Conservation (phyloP, 2,329 filamentous ascomycete species). For the Alternaria novae-zelandiae region DNA sequence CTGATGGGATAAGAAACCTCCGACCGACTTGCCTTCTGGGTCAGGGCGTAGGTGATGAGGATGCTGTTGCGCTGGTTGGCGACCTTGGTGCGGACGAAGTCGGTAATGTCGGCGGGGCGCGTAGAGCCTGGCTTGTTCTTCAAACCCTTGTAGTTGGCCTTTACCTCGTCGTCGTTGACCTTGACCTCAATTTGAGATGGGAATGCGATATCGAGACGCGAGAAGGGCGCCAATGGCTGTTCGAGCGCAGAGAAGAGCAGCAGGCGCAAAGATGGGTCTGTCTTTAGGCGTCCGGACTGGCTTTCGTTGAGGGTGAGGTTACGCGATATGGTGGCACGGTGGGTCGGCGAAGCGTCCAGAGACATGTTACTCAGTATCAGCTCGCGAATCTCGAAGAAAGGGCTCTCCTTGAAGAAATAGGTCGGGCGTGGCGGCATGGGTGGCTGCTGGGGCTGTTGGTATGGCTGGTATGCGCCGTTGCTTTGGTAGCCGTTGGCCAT, state of each 20-base stretch:
- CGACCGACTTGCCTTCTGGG: slow-evolving; percentile 71
- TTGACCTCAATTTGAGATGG: slow-evolving; percentile 92
- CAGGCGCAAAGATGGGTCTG: slow-evolving; percentile 69
- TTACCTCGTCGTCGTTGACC: slow-evolving; percentile 85
- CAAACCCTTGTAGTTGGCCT: slow-evolving; percentile 89
- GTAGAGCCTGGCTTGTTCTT: slow-evolving; percentile 98
- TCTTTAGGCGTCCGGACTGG: slow-evolving; percentile 61
- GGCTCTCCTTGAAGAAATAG: slow-evolving; percentile 74
- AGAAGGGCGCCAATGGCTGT: slow-evolving; percentile 40
- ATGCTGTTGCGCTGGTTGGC: slow-evolving; percentile 75
- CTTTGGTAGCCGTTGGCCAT: slow-evolving; percentile 29
- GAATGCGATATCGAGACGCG: slow-evolving; percentile 75
- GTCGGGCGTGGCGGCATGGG: slow-evolving; percentile 30
- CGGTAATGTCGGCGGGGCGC: slow-evolving; percentile 88
- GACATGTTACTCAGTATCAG: slow-evolving; percentile 69
- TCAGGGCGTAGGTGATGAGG: slow-evolving; percentile 90
- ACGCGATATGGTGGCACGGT: slow-evolving; percentile 65
- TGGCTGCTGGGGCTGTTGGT: slow-evolving; percentile 25
- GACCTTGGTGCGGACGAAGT: slow-evolving; percentile 71
- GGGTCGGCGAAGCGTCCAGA: slow-evolving; percentile 71
- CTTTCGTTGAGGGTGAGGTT: slow-evolving; percentile 64
- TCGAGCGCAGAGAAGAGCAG: slow-evolving; percentile 85
- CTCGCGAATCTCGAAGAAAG: slow-evolving; percentile 78
- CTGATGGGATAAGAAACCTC: slow-evolving; percentile 34
- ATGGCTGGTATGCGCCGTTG: slow-evolving; percentile 15